These are phyloP conservation scores for Huntiella abstrusa DNA, from an alignment of 2,329 filamentous ascomycete genomes.

Conservation along the genomic window DNA sequence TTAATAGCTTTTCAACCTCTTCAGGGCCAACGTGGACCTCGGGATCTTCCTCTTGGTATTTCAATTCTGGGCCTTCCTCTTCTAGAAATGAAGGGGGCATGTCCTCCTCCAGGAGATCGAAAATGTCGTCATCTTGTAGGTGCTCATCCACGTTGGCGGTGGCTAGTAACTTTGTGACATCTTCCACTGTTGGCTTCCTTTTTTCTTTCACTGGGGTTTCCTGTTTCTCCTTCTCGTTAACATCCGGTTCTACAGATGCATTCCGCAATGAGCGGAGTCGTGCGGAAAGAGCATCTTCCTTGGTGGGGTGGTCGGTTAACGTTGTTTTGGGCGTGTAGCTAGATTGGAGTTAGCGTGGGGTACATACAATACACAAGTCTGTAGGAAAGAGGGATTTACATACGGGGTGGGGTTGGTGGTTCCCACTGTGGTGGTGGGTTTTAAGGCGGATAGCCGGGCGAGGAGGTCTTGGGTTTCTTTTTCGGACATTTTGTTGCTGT, in stretches of 20 bases:
- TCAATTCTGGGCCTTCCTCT: no score
- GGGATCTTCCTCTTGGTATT: no score
- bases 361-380: background rate
- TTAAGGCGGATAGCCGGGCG: constrained; percentile 35
- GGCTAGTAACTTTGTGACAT: no score
- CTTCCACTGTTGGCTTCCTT: no score
- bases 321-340: constrained; percentile 8
- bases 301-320: constrained; percentile 15
- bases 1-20: no score
- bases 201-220: no score
- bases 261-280: constrained; percentile 31
- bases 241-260: constrained; percentile 11
- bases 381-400: background rate
- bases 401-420: background rate
- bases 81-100: no score
- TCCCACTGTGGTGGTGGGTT: constrained; percentile 20
- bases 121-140: no score
- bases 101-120: no score
- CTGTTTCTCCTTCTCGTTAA: background rate
- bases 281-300: constrained; percentile 32
- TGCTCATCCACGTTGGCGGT: no score
- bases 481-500: constrained; percentile 1
- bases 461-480: constrained; percentile 19
- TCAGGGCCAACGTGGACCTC: no score
- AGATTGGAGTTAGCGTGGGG: constrained; percentile 3